These are phyloP conservation scores for Perilla frutescens DNA, from an alignment of 257 asterid genomes.

Conservation along the genomic window DNA sequence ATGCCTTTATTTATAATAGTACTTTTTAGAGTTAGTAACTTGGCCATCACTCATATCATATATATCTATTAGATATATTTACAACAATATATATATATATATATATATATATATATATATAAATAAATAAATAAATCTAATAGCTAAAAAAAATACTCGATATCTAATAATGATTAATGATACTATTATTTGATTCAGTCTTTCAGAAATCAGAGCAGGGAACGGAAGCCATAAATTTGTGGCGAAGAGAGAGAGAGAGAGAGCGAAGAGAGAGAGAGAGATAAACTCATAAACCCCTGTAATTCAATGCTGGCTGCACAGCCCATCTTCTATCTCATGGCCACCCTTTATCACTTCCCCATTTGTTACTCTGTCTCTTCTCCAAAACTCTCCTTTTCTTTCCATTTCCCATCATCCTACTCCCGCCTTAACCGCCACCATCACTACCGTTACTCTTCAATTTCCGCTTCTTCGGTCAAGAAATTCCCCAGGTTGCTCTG, in stretches of 20 bases:
- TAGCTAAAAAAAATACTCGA: no score
- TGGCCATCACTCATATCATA: no score
- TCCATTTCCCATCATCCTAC: constrained; percentile 34
- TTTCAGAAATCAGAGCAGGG: background rate
- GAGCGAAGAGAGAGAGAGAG: background rate
- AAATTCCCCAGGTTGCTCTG: constrained; percentile 57
- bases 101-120: no score
- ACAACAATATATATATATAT: no score
- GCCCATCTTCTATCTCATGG: constrained; percentile 47
- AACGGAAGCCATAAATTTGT: constrained; percentile 29
- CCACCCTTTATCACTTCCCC: constrained; percentile 48
- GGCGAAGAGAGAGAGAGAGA: constrained; percentile 26
- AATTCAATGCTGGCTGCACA: constrained; percentile 51
- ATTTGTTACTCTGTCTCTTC: constrained; percentile 40
- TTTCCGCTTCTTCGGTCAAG: constrained; percentile 45
- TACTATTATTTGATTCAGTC: background rate
- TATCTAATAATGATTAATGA: background rate
- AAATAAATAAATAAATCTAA: no score
- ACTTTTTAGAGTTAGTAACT: no score
- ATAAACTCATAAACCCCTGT: background rate
- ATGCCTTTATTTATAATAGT: no score
- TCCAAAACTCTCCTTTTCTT: constrained; percentile 39
- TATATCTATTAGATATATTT: no score
- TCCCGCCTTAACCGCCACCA: constrained; percentile 33
- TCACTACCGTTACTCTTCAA: constrained; percentile 26